Evolutionary conservation across 768 basidiomycete species (phyloP).

Genomic region (Amanita inopinata): DNA sequence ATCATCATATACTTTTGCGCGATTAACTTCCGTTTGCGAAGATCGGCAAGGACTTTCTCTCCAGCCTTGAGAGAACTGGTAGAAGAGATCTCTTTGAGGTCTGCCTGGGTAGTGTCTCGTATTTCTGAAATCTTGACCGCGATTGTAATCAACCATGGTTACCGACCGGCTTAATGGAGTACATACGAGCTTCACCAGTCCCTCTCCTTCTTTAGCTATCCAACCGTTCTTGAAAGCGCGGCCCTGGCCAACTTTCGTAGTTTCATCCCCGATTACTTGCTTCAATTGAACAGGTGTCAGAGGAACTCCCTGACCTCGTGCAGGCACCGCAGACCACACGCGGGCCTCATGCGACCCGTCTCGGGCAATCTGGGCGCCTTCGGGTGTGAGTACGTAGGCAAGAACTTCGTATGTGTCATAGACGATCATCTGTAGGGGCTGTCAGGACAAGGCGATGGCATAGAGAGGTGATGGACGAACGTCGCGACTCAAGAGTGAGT

Average conservation of each 20-base stretch:
- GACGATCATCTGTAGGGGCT: slow-evolving; percentile 59
- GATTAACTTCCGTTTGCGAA: slow-evolving; percentile 87
- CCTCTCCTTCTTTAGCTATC: slow-evolving; percentile 86
- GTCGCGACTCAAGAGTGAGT: slow-evolving; percentile 81
- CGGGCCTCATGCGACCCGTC: slow-evolving; percentile 92
- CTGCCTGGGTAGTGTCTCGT: slow-evolving; percentile 63
- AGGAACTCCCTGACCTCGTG: slow-evolving; percentile 59
- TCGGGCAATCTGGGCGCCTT: slow-evolving; percentile 70
- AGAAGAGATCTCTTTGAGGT: slow-evolving; percentile 63
- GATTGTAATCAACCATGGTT: not conserved
- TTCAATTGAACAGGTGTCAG: slow-evolving; percentile 62
- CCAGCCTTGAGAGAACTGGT: slow-evolving; percentile 65
- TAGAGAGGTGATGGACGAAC: slow-evolving; percentile 30
- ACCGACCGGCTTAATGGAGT: not conserved
- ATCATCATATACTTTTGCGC: slow-evolving; percentile 57
- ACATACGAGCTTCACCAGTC: slow-evolving; percentile 79
- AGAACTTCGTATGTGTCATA: slow-evolving; percentile 72
- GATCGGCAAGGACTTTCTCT: slow-evolving; percentile 76
- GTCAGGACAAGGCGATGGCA: slow-evolving; percentile 10
- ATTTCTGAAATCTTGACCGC: slow-evolving; percentile 49
- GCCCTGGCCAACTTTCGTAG: slow-evolving; percentile 88
- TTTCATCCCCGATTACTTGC: slow-evolving; percentile 72
- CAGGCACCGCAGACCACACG: slow-evolving; percentile 80
- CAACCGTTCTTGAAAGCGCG: slow-evolving; percentile 96
- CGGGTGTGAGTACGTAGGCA: slow-evolving; percentile 66